Conservation (phyloP, 352 stramenopile genomes). For the Phytophthora sp. region DNA sequence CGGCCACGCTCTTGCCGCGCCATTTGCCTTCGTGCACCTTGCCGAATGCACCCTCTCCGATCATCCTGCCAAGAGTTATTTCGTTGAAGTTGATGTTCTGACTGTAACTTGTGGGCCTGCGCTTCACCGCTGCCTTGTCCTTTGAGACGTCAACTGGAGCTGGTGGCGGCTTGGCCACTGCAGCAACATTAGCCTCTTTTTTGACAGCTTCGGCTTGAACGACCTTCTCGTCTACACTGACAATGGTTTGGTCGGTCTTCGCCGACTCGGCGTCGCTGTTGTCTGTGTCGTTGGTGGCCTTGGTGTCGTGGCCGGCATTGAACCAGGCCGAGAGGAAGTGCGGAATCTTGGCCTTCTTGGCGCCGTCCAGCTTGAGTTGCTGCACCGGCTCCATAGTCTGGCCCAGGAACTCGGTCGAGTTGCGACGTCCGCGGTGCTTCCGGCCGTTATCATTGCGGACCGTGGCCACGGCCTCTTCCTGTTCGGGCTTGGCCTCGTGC, state of each 20-base stretch:
- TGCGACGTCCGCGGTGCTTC: conserved; percentile 39
- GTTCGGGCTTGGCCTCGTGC: conserved; percentile 5
- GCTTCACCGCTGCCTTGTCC: conserved; percentile 29
- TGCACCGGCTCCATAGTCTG: conserved; percentile 57
- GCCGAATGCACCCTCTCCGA: conserved; percentile 71
- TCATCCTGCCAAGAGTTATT: conserved; percentile 63
- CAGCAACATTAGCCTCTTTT: conserved; percentile 6
- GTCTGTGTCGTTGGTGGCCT: conserved; percentile 36
- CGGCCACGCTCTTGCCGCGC: conserved; percentile 65
- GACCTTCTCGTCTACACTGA: conserved; percentile 32
- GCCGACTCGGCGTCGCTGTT: conserved; percentile 27
- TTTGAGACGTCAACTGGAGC: conserved; percentile 25
- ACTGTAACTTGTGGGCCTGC: conserved; percentile 37
- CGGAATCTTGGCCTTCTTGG: conserved; percentile 78
- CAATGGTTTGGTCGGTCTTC: conserved; percentile 32
- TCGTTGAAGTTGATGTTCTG: conserved; percentile 72
- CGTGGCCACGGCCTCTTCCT: conserved; percentile 46
- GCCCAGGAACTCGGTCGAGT: conserved; percentile 60
- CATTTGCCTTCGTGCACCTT: conserved; percentile 77
- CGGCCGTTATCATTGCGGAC: conserved; percentile 49
- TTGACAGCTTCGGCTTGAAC: background rate
- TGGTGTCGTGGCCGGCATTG: conserved; percentile 55
- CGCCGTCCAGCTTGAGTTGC: conserved; percentile 69
- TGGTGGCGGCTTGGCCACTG: conserved; percentile 24
- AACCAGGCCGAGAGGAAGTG: conserved; percentile 77